Evolutionary conservation across 2,329 filamentous ascomycete genomes (phyloP).

Genomic region (Boeremia exigua): DNA sequence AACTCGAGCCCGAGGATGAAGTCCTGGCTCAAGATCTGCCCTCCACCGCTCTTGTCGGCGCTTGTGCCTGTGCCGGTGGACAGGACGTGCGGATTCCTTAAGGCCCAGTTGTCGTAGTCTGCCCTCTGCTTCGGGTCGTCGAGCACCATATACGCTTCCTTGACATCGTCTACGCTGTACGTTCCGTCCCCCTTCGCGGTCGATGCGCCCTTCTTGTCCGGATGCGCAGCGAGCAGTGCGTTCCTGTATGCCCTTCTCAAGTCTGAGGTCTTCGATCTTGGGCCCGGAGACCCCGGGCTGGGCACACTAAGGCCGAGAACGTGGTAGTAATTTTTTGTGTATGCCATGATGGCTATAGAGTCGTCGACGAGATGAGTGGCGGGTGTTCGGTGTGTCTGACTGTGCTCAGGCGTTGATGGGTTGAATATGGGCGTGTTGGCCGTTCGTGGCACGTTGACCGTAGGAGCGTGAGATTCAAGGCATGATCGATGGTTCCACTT

Average conservation of each 20-base stretch:
- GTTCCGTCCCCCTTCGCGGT: conserved; percentile 10
- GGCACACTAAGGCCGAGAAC: conserved; percentile 31
- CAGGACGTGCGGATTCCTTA: conserved; percentile 12
- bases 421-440: background rate
- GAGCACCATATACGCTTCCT: conserved; percentile 63
- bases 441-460: conserved; percentile 6
- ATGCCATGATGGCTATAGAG: conserved; percentile 21
- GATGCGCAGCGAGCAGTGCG: conserved; percentile 64
- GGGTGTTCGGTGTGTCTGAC: background rate
- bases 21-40: conserved; percentile 20
- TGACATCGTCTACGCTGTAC: conserved; percentile 64
- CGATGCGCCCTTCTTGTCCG: conserved; percentile 56
- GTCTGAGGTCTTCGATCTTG: conserved; percentile 9
- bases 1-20: conserved; percentile 60
- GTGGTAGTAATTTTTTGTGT: conserved; percentile 41
- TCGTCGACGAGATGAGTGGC: background rate
- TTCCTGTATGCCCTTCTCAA: conserved; percentile 58
- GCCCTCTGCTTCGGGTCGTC: conserved; percentile 50
- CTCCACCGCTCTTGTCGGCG: background rate
- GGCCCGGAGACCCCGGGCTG: background rate
- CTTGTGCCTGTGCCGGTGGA: background rate
- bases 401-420: background rate
- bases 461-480: background rate
- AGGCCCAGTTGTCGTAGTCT: conserved; percentile 49
- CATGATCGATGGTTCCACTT: background rate